These are phyloP conservation scores for Amauroascus niger DNA, from an alignment of 2,329 filamentous ascomycete genomes.

Conservation along the genomic window DNA sequence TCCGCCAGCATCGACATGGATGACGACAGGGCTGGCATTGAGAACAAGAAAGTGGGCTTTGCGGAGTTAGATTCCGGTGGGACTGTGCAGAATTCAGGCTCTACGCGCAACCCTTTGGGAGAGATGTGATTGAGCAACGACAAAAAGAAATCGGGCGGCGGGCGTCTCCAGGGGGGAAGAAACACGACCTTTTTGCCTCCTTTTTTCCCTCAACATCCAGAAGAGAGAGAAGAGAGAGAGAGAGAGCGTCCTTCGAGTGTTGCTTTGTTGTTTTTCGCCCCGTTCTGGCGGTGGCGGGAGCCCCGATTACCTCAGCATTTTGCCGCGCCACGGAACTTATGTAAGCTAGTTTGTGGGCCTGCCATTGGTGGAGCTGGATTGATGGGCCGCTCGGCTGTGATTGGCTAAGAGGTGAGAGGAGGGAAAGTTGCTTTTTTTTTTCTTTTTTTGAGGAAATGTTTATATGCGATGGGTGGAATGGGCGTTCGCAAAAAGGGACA, in stretches of 20 bases:
- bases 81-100: not conserved
- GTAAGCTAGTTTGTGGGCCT: not conserved
- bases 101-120: not conserved
- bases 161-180: not conserved
- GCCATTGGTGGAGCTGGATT: not conserved
- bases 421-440: too few relatives aligned
- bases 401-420: not conserved
- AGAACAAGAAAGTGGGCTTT: not conserved
- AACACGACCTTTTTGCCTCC: not conserved
- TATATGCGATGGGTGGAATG: too few relatives aligned
- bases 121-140: not conserved
- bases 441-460: too few relatives aligned
- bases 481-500: too few relatives aligned
- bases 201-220: too few relatives aligned
- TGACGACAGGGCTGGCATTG: constrained; percentile 8
- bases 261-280: not conserved
- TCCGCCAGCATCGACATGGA: constrained; percentile 5
- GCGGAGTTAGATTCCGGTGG: not conserved
- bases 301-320: not conserved
- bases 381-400: not conserved
- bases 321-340: not conserved
- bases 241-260: not conserved
- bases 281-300: not conserved
- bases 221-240: too few relatives aligned
- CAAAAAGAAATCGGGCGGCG: not conserved